Evolutionary conservation across 169 alveolate genomes (phyloP), one percentile per base, ranked within the genome.

Genomic region (Eimeria zaria): DNA sequence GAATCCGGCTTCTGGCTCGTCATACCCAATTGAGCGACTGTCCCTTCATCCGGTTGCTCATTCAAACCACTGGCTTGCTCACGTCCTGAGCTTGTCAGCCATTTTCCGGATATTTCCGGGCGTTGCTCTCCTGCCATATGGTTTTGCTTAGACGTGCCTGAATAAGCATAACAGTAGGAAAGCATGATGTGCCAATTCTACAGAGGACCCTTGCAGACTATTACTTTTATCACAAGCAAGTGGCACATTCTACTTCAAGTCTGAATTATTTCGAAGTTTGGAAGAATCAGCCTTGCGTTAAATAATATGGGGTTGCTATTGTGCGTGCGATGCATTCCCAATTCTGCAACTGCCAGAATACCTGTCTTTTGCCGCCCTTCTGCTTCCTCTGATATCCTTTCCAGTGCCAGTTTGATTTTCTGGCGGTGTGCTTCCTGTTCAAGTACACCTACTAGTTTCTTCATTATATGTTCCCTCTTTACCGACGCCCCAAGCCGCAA

Each of bases 401-500:
- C 69, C 53, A 87, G 44, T 12, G 95, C 95, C 84, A 64, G 2
- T 30, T 44, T 60, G 58, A 87, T 64, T 67, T 67, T 87, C 84
- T 44, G 84, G 30, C 95, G 81, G 84, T 87, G 95, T 24, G 64
- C 62, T 33, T 87, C 84, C 95, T 87, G 84, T 41, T 39, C 84
- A 67, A 16, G 20, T 22, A 24, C 60, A 46, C 69, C 1, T 20
- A 24, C 76, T 27, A 24, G 51, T 16, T 24, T 20, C 84, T 11
- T 18, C 51, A 41, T 24, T 30, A 39, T 24, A 30, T 64, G 27
- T 14, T 87, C 46, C 30, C 12, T 36, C 62, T 48, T 27, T 20
- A 20, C 87, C 30, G 71, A 81, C 30, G 39, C 44, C 8, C 6
- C 27, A 33, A 80, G 58, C 18, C 62, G 33, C 7, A 76, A 14